These are phyloP conservation scores for Alopecurus myosuroides DNA, from an alignment of 176 grass and related monocot genomes.

Conservation along the genomic window DNA sequence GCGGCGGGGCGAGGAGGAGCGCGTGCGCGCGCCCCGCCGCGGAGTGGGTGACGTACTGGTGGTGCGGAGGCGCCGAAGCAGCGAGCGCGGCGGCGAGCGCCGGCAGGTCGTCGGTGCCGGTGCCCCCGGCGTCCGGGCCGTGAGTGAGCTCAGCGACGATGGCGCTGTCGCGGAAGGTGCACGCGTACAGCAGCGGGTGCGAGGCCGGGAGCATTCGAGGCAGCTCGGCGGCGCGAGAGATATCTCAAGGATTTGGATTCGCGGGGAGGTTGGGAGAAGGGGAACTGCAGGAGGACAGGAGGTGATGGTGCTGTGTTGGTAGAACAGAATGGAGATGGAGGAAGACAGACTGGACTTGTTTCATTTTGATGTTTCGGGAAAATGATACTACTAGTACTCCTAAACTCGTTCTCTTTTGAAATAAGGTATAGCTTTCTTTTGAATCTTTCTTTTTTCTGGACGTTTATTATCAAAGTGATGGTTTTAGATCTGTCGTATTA, in stretches of 20 bases:
- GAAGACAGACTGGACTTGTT: constrained; percentile 11
- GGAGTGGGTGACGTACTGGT: constrained; percentile 38
- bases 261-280: not conserved
- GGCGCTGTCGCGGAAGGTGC: constrained; percentile 48
- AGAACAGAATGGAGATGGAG: not conserved
- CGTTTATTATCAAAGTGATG: too few species aligned
- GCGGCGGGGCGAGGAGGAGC: constrained; percentile 47
- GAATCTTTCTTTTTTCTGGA: not conserved
- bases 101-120: constrained; percentile 5
- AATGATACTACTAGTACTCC: too few species aligned
- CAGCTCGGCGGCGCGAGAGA: constrained; percentile 16
- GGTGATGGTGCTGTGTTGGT: not conserved
- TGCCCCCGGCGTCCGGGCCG: not conserved
- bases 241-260: constrained; percentile 3
- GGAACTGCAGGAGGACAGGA: not conserved
- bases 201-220: constrained; percentile 63
- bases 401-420: not conserved
- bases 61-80: constrained; percentile 30
- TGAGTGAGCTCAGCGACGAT: constrained; percentile 40
- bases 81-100: constrained; percentile 28
- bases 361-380: not conserved
- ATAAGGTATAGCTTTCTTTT: not conserved
- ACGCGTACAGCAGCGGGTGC: constrained; percentile 60
- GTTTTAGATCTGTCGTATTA: too few species aligned
- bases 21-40: constrained; percentile 43